Percentiles rank a stretch among this genome's conserved stretches.
phyloP scores from a whole-genome alignment of 306 rosid species.

The Corylus avellana region DNA sequence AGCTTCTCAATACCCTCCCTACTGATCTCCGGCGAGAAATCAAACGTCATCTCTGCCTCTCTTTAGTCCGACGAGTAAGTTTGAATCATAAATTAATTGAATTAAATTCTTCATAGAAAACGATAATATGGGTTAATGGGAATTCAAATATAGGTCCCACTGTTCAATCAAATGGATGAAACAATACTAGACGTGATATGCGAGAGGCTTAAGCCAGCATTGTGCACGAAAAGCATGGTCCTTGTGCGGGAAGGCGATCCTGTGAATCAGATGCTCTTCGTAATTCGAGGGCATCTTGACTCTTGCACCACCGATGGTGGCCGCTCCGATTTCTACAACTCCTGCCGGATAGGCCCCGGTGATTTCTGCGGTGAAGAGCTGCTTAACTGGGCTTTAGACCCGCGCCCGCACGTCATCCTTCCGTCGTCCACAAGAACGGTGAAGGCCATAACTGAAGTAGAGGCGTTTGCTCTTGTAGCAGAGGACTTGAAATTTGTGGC shows the following conservation, averaged over 20 bases:
- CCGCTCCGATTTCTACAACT: slow-evolving; percentile 84
- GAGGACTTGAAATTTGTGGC: slow-evolving; percentile 93
- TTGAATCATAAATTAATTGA: no score
- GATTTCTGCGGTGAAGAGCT: slow-evolving; percentile 98
- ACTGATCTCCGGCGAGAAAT: slow-evolving; percentile 88
- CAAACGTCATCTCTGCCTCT: slow-evolving; percentile 91
- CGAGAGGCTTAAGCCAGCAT: slow-evolving; percentile 84
- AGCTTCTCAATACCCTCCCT: slow-evolving; percentile 75
- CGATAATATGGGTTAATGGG: no score
- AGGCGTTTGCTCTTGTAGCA: slow-evolving; percentile 85
- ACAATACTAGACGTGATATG: slow-evolving; percentile 92
- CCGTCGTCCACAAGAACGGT: slow-evolving; percentile 90
- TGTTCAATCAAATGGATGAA: slow-evolving; percentile 95
- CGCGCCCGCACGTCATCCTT: slow-evolving; percentile 66
- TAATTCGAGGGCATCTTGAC: slow-evolving; percentile 85
- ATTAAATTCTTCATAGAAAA: no score
- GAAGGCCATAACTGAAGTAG: slow-evolving; percentile 83
- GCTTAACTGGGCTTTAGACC: slow-evolving; percentile 88
- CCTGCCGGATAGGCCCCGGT: slow-evolving; percentile 70
- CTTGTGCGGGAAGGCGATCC: slow-evolving; percentile 93
- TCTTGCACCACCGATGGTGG: slow-evolving; percentile 94
- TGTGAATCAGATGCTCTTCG: slow-evolving; percentile 86
- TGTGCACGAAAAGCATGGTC: slow-evolving; percentile 76
- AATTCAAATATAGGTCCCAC: slow-evolving; percentile 52
- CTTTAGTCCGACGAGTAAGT: slow-evolving; percentile 83